Conservation (phyloP, 2,329 filamentous ascomycete species). For the Elsinoe ampelina region DNA sequence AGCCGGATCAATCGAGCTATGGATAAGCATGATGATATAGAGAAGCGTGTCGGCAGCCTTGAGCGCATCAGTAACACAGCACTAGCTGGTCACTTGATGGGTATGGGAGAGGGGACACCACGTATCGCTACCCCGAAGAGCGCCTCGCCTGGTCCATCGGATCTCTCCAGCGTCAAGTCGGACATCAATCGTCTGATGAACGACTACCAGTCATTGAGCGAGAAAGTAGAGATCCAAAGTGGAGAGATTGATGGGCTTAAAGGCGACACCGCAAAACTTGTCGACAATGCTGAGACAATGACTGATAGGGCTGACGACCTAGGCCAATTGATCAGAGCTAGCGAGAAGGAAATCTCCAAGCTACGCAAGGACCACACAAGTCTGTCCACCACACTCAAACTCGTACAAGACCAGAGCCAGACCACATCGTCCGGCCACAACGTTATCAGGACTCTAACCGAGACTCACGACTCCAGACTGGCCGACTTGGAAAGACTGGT, state of each 20-base stretch:
- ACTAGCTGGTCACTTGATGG: neutral
- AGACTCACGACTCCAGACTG: too few species aligned
- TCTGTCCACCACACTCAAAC: neutral
- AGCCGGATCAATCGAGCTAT: neutral
- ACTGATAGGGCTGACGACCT: neutral
- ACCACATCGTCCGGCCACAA: neutral
- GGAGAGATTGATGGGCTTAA: neutral
- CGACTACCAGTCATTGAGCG: neutral
- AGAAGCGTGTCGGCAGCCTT: neutral
- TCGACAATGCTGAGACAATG: neutral
- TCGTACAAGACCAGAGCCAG: too few species aligned
- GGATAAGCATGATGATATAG: slow-evolving; percentile 3
- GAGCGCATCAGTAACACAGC: neutral
- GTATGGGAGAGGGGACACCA: neutral
- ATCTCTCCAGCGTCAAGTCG: neutral
- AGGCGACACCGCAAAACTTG: neutral
- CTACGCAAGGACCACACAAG: neutral
- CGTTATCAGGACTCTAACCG: too few species aligned
- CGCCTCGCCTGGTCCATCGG: neutral
- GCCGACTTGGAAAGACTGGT: neutral
- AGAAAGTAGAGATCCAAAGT: neutral
- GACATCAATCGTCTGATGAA: neutral
- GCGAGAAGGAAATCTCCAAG: neutral
- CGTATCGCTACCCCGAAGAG: neutral
- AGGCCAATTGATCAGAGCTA: neutral